Evolutionary conservation across 805 yeast species (phyloP), one percentile per base, ranked within the genome.

Genomic region (Lachancea dasiensis): DNA sequence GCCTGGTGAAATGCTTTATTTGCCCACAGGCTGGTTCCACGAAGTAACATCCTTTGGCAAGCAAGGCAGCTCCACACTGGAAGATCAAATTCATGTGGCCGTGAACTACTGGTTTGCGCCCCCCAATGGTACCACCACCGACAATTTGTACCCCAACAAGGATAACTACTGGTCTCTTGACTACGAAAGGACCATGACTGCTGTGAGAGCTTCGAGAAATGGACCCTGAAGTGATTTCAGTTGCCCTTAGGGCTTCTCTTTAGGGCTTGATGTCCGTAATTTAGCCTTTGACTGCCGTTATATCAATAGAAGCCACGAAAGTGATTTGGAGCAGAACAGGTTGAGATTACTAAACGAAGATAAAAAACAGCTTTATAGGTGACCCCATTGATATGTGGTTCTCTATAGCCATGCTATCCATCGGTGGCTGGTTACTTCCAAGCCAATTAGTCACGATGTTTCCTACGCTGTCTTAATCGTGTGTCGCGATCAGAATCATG

Each of bases 21-120:
- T 82, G 18, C 90, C 90, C 0, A 72, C 83, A 1, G 87, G 90
- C 3, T 82, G 89, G 89, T 82, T 82, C 50, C 90, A 82, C 54
- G 90, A 82, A 54, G 90, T 82, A 2, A 72, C 84, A 1, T 78
- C 85, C 7, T 79, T 65, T 54, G 79, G 80, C 3, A 55, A 53
- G 7, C 48, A 40, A 2, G 15, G 35, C 8, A 47, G 42, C 5
- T 46, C 52, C 23, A 43, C 46, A 7, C 29, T 42, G 11, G 33
- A 31, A 2, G 54, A 47, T 11, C 52, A 51, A 20, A 59, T 67
- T 3, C 90, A 82, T 49, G 64, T 73, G 24, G 87, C 89, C 0
- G 49, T 81, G 8, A 82, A 82, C 52, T 82, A 81, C 58, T 82
- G 90, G 90, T 80, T 75, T 52, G 66, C 75, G 6, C 86, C 89